Evolutionary conservation across 2,329 filamentous ascomycete species (phyloP).

Genomic region (Tolypocladium nubicola): DNA sequence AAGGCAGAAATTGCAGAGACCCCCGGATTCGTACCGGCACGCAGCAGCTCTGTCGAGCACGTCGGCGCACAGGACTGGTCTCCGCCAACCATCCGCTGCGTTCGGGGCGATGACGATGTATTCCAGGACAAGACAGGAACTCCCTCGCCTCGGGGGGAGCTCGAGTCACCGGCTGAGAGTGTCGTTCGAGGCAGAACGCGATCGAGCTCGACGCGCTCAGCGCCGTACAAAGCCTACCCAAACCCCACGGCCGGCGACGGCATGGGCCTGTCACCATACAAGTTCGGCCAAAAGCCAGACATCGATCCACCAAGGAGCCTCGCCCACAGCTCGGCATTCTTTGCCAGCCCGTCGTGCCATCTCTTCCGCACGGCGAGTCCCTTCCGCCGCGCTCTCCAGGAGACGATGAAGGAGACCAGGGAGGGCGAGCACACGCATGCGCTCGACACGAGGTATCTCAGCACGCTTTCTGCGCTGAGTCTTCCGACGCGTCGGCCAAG

Average conservation of each 20-base stretch:
- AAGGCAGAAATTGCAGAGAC: background rate
- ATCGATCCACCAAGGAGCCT: slow-evolving; percentile 16
- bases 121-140: slow-evolving; percentile 8
- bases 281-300: slow-evolving; percentile 2
- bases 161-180: background rate
- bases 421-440: slow-evolving; percentile 12
- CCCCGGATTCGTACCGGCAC: slow-evolving; percentile 3
- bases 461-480: slow-evolving; percentile 27
- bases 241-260: slow-evolving; percentile 5
- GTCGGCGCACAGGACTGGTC: slow-evolving; percentile 8
- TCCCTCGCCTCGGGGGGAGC: background rate
- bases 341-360: slow-evolving; percentile 39
- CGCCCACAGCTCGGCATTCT: slow-evolving; percentile 36
- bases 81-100: slow-evolving; percentile 20
- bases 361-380: slow-evolving; percentile 45
- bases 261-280: slow-evolving; percentile 3
- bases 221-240: slow-evolving; percentile 5
- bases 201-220: background rate
- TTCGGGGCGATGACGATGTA: slow-evolving; percentile 21
- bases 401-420: slow-evolving; percentile 30
- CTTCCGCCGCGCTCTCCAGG: slow-evolving; percentile 40
- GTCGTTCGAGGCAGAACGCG: background rate
- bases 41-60: slow-evolving; percentile 8
- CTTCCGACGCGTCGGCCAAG: slow-evolving; percentile 29
- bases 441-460: slow-evolving; percentile 25